Evolutionary conservation across 176 grass and related monocot genomes (phyloP), one percentile per base, ranked within the genome.

Genomic region (Rhynchospora breviuscula): DNA sequence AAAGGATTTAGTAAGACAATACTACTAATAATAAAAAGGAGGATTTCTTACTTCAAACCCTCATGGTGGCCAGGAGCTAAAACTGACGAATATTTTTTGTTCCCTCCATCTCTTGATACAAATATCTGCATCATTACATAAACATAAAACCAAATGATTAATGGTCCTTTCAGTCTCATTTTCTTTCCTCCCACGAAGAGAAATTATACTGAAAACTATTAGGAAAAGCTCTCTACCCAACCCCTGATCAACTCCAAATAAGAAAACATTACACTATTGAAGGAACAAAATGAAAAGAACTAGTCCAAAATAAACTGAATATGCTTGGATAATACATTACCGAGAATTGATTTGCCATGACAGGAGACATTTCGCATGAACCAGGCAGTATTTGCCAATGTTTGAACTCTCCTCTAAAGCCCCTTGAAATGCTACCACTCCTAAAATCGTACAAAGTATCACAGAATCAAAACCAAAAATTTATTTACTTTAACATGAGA

Each of bases 331-430:
- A 33, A 12, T 43, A 84, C 72, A 18, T 91, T 94, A 98, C 95
- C 68, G 95, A 98, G 87, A 98, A 98, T 84, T 98, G 95, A 87
- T 98, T 98, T 84, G 92, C 87, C 92, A 98, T 98, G 71, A 98
- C 95, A 54, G 92, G 90, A 62, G 95, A 93, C 33, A 80, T 90
- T 87, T 98, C 89, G 84, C 86, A 94, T 84, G 86, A 91, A 91
- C 95, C 92, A 90, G 95, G 95, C 67, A 88, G 83, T 85, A 98
- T 93, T 84, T 98, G 95, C 95, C 92, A 98, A 78, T 98, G 87
- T 69, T 91, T 94, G 48, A 98, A 98, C 83, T 98, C 95, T 69
- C 95, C 95, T 81, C 95, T 98, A 88, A 98, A 98, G 51, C 95
- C 95, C 89, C 95, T 94, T 81, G 95, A 98, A 85, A 98, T 94